Conservation (phyloP, 371 early-diverging fungal genomes). For the Rhizopus arrhizus region DNA sequence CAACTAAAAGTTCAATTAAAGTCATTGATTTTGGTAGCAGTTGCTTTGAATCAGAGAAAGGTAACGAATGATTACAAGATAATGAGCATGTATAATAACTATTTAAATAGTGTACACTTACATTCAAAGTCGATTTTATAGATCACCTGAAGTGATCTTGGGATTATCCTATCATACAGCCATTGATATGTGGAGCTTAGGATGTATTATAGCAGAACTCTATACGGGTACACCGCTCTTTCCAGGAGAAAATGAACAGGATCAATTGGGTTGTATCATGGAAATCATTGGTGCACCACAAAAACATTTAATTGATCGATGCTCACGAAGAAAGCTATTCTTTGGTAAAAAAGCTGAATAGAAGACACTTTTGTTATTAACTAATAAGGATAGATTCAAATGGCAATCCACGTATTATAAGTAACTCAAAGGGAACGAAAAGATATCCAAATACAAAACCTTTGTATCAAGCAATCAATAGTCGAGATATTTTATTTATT, state of each 20-base stretch:
- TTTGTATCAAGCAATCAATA: constrained; percentile 68
- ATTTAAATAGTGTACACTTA: constrained; percentile 75
- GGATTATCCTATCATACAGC: constrained; percentile 77
- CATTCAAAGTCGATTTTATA: constrained; percentile 94
- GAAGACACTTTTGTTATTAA: no score
- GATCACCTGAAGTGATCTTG: constrained; percentile 94
- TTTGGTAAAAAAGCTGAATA: constrained; percentile 61
- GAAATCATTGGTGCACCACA: constrained; percentile 82
- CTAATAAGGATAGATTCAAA: constrained; percentile 48
- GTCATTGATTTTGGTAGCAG: constrained; percentile 93
- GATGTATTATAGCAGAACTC: constrained; percentile 97
- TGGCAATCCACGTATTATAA: constrained; percentile 65
- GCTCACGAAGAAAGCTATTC: constrained; percentile 74
- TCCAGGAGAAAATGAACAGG: constrained; percentile 93
- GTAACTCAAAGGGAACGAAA: constrained; percentile 85
- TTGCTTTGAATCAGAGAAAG: constrained; percentile 67
- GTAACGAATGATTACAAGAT: constrained; percentile 2
- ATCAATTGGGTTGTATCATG: constrained; percentile 81
- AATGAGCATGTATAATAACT: not conserved
- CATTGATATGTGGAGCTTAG: constrained; percentile 98
- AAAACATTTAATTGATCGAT: constrained; percentile 66
- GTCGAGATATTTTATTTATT: constrained; percentile 74
- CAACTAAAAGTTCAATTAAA: constrained; percentile 66
- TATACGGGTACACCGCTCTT: constrained; percentile 84
- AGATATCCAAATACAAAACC: constrained; percentile 76